A percentile compares a stretch with the other conserved stretches of the same genome.
Evolutionary conservation across 2,329 filamentous ascomycete genomes (phyloP).

Genomic region (Penicillium janthinellum): DNA sequence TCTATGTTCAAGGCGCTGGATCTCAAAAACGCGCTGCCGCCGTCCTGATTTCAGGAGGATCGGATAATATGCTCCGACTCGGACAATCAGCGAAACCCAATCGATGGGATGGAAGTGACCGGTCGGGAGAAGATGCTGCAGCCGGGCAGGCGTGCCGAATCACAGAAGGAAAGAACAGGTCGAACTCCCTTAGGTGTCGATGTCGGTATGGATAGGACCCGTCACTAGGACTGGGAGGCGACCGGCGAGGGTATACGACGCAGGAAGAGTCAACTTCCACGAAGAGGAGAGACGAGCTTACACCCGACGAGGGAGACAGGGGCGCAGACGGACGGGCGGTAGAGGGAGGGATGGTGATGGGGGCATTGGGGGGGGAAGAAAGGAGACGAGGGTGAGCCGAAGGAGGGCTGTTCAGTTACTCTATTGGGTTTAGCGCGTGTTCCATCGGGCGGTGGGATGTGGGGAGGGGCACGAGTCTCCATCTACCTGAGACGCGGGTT

Average conservation of each 20-base stretch:
- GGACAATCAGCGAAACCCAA: constrained; percentile 22
- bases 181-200: constrained; percentile 16
- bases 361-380: constrained; percentile 7
- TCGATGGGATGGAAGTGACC: constrained; percentile 18
- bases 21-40: constrained; percentile 21
- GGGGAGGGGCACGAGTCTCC: constrained; percentile 27
- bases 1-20: constrained; percentile 17
- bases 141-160: constrained; percentile 33
- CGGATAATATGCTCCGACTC: constrained; percentile 18
- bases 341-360: constrained; percentile 1
- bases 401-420: constrained; percentile 28
- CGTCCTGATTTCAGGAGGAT: constrained; percentile 9
- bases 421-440: constrained; percentile 25
- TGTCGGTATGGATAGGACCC: constrained; percentile 7
- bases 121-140: constrained; percentile 33
- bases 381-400: constrained; percentile 26
- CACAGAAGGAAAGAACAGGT: constrained; percentile 20
- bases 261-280: constrained; percentile 21
- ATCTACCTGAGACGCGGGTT: constrained; percentile 5
- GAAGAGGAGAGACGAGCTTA: constrained; percentile 8
- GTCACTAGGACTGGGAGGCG: constrained; percentile 22
- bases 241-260: constrained; percentile 3
- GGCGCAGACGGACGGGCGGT: constrained; percentile 9
- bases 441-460: constrained; percentile 31
- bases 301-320: constrained; percentile 1